phyloP scores from a whole-genome alignment of 2,329 filamentous ascomycete species.

The Escovopsis sp. region DNA sequence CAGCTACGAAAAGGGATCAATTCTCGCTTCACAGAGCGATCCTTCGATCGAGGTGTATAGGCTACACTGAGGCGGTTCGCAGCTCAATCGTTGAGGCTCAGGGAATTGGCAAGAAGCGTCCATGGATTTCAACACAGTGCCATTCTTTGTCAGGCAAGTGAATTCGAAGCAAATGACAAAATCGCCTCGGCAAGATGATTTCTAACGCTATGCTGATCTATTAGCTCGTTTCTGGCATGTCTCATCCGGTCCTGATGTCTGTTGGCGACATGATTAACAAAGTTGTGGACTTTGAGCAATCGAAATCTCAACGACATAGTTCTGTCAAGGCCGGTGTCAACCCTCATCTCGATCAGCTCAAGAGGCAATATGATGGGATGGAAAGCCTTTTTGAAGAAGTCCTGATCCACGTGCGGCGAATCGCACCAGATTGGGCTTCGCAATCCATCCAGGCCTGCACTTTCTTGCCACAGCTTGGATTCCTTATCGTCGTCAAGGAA shows the following conservation, averaged over 20 bases:
- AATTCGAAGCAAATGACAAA: constrained; percentile 2
- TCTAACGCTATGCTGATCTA: background rate
- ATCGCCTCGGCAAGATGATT: background rate
- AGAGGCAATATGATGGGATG: constrained; percentile 63
- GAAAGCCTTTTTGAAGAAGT: constrained; percentile 57
- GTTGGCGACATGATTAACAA: constrained; percentile 58
- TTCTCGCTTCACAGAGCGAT: constrained; percentile 28
- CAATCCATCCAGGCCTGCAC: constrained; percentile 56
- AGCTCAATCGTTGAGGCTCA: constrained; percentile 53
- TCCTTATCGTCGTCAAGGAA: constrained; percentile 60
- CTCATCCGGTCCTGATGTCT: constrained; percentile 42
- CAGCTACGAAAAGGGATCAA: constrained; percentile 69
- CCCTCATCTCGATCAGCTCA: constrained; percentile 60
- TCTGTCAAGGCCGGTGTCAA: constrained; percentile 62
- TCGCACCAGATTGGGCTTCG: constrained; percentile 45
- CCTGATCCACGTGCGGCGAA: constrained; percentile 44
- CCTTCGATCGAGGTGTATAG: constrained; percentile 57
- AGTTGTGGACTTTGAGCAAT: constrained; percentile 68
- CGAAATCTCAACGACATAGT: constrained; percentile 54
- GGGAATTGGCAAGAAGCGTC: constrained; percentile 36
- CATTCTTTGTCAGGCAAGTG: constrained; percentile 29
- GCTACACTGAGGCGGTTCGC: constrained; percentile 56
- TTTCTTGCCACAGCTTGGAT: constrained; percentile 84
- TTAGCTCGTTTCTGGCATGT: constrained; percentile 35
- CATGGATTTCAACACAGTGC: constrained; percentile 7